Evolutionary conservation across 176 grass and related monocot species (phyloP).

Genomic region (Eleusine indica): DNA sequence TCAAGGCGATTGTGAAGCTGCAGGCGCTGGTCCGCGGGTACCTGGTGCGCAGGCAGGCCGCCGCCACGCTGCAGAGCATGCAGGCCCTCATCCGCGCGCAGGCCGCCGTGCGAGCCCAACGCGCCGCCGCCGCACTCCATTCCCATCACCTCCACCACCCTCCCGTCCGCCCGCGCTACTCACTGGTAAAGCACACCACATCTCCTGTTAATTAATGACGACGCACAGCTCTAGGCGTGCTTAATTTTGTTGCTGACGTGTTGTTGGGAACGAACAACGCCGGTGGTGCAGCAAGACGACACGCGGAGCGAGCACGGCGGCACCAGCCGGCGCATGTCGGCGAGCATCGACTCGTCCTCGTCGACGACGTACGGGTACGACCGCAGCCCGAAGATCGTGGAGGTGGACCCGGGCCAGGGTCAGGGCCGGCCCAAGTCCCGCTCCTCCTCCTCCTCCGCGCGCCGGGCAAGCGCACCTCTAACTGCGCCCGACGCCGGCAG

Average conservation of each 20-base stretch:
- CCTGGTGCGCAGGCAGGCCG: constrained; percentile 81
- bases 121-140: constrained; percentile 27
- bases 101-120: constrained; percentile 62
- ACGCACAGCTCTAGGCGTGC: too few species aligned
- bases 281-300: constrained; percentile 66
- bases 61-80: constrained; percentile 86
- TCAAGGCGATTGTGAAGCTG: constrained; percentile 91
- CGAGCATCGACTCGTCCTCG: constrained; percentile 73
- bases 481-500: constrained; percentile 21
- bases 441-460: constrained; percentile 59
- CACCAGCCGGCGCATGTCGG: constrained; percentile 63
- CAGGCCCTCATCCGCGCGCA: constrained; percentile 86
- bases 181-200: constrained; percentile 12
- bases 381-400: constrained; percentile 92
- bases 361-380: constrained; percentile 53
- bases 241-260: background rate
- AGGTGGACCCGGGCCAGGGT: constrained; percentile 62
- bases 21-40: constrained; percentile 87
- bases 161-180: constrained; percentile 51
- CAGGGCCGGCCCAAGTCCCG: constrained; percentile 77
- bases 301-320: constrained; percentile 68
- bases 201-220: too few species aligned
- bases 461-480: constrained; percentile 57
- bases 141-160: constrained; percentile 37
- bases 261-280: background rate